phyloP scores from a whole-genome alignment of 148 eudicot genomes.

The Silene conica region DNA sequence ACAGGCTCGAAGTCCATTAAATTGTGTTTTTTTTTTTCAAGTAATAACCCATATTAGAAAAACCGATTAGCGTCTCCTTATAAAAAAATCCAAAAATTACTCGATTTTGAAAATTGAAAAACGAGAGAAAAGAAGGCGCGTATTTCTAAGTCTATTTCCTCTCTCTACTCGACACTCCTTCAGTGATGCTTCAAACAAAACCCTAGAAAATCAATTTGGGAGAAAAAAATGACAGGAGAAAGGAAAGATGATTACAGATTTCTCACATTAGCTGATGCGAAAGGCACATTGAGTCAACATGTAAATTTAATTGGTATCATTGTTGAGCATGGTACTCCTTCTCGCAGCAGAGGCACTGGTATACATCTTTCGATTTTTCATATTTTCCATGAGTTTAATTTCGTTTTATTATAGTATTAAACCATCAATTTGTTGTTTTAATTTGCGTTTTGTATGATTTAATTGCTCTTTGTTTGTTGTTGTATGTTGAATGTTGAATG shows the following conservation, averaged over 20 bases:
- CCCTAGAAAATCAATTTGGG: background rate
- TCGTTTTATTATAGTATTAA: background rate
- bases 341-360: conserved; percentile 75
- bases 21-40: too few species aligned
- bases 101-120: too few species aligned
- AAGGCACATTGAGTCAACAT: conserved; percentile 43
- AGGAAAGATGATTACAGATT: conserved; percentile 46
- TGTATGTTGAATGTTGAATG: background rate
- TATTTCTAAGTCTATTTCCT: too few species aligned
- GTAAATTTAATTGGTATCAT: conserved; percentile 67
- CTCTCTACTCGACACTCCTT: too few species aligned
- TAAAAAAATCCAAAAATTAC: too few species aligned
- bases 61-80: too few species aligned
- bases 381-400: too few species aligned
- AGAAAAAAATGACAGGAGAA: conserved; percentile 12
- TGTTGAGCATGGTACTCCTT: conserved; percentile 51
- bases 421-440: background rate
- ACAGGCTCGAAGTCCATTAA: too few species aligned
- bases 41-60: too few species aligned
- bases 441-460: background rate
- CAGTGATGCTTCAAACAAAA: background rate
- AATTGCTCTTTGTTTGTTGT: background rate
- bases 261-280: conserved; percentile 51
- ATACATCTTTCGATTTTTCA: background rate
- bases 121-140: too few species aligned